Evolutionary conservation across 495 filamentous ascomycete species (phyloP), one percentile per base, ranked within the genome.

Genomic region (Aspergillus sparsus): DNA sequence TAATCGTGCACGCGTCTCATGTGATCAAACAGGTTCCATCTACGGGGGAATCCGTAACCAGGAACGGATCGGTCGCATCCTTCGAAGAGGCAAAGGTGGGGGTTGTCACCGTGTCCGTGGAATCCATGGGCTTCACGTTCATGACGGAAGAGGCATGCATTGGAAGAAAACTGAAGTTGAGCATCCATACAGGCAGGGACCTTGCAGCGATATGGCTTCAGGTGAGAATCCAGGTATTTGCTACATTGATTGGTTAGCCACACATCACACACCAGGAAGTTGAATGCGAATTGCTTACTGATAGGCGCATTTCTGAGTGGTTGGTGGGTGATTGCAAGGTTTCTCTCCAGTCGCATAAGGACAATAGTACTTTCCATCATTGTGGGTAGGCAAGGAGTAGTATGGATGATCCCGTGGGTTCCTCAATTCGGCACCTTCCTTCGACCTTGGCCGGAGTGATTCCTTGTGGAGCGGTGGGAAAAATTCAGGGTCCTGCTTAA

Each of bases 271-370:
- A 33, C 52, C 16, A 56, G 18, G 59, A 61, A 46, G n/a, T 58
- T 59, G 50, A 37, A 36, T 0, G 32, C 7, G 47, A 44, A n/a
- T 5, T 60, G 70, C 89, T 84, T 87, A 93, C 92, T 96, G 91
- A 73, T 96, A 97, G 75, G 94, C 93, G 85, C 92, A 97, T 82
- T 96, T 97, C 62, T 96, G 88, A 73, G 91, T 92, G 64, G 90
- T 92, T 18, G 91, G 86, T 66, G 87, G 87, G 81, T 95, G 91
- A 70, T 82, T 87, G 83, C 92, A 95, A 60, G 81, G 84, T 44
- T 86, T 75, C 61, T 89, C 81, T 71, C 83, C 84, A 56, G 62
- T 68, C 73, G 89, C 87, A 77, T 85, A 92, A 21, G 92, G 92
- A 83, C 92, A 97, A 77, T 95, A 89, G 74, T 92, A 97, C 50